Conservation (phyloP, 805 yeast genomes). For the Torulaspora microellipsoides region DNA sequence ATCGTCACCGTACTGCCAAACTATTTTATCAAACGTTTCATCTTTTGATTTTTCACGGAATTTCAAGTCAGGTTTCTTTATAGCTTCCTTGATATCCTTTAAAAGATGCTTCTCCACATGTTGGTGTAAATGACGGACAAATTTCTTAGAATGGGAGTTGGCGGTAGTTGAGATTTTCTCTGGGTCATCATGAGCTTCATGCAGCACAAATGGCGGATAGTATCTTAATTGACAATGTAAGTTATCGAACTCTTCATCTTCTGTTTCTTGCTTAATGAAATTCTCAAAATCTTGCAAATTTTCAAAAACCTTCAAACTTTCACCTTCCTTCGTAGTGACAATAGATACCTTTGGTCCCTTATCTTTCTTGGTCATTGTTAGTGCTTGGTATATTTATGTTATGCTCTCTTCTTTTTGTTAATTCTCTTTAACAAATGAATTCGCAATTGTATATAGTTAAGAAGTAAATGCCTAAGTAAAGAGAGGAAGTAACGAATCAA, state of each 20-base stretch:
- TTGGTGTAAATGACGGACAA: conserved; percentile 68
- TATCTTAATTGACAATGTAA: conserved; percentile 62
- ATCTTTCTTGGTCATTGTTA: conserved; percentile 28
- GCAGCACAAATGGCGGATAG: conserved; percentile 68
- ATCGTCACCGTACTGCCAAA: conserved; percentile 61
- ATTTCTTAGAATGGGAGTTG: conserved; percentile 67
- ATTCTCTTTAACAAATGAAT: no score
- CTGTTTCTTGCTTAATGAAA: conserved; percentile 64
- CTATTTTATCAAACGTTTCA: conserved; percentile 44
- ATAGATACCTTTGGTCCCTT: conserved; percentile 31
- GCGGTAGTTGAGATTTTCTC: conserved; percentile 69
- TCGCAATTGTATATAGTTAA: no score
- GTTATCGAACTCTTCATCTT: conserved; percentile 70
- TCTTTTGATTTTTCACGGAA: conserved; percentile 48
- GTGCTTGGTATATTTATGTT: no score
- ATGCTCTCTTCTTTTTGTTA: no score
- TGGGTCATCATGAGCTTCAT: conserved; percentile 61
- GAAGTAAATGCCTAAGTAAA: no score
- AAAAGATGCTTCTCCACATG: conserved; percentile 68
- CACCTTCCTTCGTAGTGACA: conserved; percentile 30
- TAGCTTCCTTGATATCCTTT: conserved; percentile 56
- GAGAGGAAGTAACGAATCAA: no score
- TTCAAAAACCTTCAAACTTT: conserved; percentile 46
- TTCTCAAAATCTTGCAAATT: conserved; percentile 58
- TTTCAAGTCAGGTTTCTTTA: conserved; percentile 49